Conservation (phyloP, 371 early-diverging fungal genomes). For the Rhizopus arrhizus region DNA sequence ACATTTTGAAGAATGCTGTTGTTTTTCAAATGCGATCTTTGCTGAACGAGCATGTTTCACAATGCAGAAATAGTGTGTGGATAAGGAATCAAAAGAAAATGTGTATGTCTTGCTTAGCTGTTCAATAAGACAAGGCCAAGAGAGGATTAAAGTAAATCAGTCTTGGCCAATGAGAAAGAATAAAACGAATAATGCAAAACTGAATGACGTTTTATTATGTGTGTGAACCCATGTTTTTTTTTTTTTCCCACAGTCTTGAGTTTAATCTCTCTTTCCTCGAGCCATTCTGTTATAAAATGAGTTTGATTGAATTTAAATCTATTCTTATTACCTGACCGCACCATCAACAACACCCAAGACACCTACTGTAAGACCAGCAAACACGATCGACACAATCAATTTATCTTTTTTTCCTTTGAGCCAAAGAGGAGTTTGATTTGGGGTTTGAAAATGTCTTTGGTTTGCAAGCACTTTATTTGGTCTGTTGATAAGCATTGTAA, state of each 20-base stretch:
- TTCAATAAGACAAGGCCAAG: too few species aligned
- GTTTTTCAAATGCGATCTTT: too few species aligned
- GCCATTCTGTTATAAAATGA: slow-evolving; percentile 16
- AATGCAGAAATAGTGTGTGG: too few species aligned
- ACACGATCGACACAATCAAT: slow-evolving; percentile 27
- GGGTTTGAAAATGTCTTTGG: slow-evolving; percentile 45
- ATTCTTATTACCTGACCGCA: slow-evolving; percentile 25
- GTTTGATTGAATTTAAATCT: not conserved
- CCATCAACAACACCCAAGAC: slow-evolving; percentile 36
- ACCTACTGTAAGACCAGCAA: slow-evolving; percentile 39
- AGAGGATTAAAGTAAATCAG: too few species aligned
- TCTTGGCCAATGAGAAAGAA: too few species aligned
- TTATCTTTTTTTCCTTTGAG: slow-evolving; percentile 40
- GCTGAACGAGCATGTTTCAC: too few species aligned
- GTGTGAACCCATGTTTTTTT: too few species aligned
- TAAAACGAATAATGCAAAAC: too few species aligned
- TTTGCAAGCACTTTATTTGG: slow-evolving; percentile 41
- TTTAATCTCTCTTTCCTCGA: slow-evolving; percentile 20
- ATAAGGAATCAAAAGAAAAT: too few species aligned
- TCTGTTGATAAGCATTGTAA: slow-evolving; percentile 34
- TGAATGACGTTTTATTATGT: too few species aligned
- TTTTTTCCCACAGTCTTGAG: not conserved
- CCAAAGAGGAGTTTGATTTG: slow-evolving; percentile 34
- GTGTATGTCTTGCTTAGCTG: too few species aligned
- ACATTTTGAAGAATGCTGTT: too few species aligned